Base-by-base conservation (phyloP, 352 stramenopile genomes). In the Phytopythium delawarense region DNA sequence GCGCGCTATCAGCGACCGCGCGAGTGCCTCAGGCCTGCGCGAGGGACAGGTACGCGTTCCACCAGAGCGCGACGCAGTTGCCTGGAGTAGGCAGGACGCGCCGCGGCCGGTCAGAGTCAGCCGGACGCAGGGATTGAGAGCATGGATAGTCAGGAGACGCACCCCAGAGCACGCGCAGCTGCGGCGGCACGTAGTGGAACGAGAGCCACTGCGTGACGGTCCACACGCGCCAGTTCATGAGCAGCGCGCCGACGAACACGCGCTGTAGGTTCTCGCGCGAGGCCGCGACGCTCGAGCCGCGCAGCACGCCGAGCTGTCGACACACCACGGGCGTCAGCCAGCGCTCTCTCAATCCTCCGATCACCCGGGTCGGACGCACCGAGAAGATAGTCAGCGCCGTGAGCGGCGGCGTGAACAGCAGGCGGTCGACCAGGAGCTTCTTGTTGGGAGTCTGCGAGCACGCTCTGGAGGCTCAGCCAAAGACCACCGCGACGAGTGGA, bases 11-110 rank as follows among this genome's bases (percentile, higher is more conserved):
- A n/a, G 4, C n/a, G 45, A 7, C 20, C 25, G 23, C 18, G 9
- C 6, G 20, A 12, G 34, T 12, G 34, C 0, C 18, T 61, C 68
- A 85, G 51, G 67, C 64, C 63, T 89, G 80, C 37, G 75, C 68
- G 66, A 92, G 79, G 37, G 80, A 90, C 57, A 92, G 66, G 67
- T 92, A 92, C 68, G 79, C 75, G 61, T 89, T 92, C 82, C 82
- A 92, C 82, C 80, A 90, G 32, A 92, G 77, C 32, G 80, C 80
- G 35, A 89, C 65, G 57, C 71, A 75, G 57, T 90, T 90, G 62
- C 80, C 82, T 91, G 61, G 15, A 48, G 59, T 5, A 39, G 34
- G 34, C 4, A 4, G 32, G 9, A 9, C 32, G 9, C 32, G 32
- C 32, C 32, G 32, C 23, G 32, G 18, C 51, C 40, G 1, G 40